Evolutionary conservation across 2,329 filamentous ascomycete species (phyloP).

Genomic region (Mollisia scopiformis): DNA sequence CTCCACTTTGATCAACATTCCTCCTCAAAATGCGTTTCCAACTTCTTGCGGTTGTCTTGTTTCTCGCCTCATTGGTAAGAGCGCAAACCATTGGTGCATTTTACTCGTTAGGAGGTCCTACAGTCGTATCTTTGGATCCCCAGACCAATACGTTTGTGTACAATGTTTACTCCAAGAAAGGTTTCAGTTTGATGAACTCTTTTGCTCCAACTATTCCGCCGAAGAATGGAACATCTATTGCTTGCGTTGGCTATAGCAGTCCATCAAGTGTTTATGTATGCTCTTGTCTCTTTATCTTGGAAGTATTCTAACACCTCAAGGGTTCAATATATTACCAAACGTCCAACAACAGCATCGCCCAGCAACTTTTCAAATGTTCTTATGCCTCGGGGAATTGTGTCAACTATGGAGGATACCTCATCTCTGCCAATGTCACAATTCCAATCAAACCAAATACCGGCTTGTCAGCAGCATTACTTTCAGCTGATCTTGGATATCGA

Average conservation of each 20-base stretch:
- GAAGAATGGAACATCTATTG: background rate
- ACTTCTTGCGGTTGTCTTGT: too few relatives aligned
- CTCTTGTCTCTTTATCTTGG: background rate
- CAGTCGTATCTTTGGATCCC: background rate
- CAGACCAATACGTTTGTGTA: background rate
- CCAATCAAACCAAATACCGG: slow-evolving; percentile 2
- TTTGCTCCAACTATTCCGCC: background rate
- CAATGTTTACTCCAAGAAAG: background rate
- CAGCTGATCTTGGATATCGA: slow-evolving; percentile 5
- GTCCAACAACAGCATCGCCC: background rate
- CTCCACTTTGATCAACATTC: background rate
- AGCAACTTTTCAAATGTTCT: slow-evolving; percentile 5
- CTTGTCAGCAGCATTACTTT: background rate
- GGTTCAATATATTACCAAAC: slow-evolving; percentile 4
- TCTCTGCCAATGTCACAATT: slow-evolving; percentile 2
- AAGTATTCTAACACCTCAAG: background rate
- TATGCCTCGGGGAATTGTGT: background rate
- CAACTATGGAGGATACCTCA: slow-evolving; percentile 3
- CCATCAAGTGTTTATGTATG: background rate
- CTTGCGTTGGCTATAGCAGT: slow-evolving; percentile 1
- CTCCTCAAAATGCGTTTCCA: background rate
- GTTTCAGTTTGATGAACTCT: background rate
- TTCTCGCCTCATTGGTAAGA: background rate
- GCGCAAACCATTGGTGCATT: slow-evolving; percentile 8
- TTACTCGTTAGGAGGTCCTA: background rate